Percentiles rank a stretch among this genome's conserved stretches.
phyloP scores from a whole-genome alignment of 2,329 filamentous ascomycete species.

The Cercospora sesami region DNA sequence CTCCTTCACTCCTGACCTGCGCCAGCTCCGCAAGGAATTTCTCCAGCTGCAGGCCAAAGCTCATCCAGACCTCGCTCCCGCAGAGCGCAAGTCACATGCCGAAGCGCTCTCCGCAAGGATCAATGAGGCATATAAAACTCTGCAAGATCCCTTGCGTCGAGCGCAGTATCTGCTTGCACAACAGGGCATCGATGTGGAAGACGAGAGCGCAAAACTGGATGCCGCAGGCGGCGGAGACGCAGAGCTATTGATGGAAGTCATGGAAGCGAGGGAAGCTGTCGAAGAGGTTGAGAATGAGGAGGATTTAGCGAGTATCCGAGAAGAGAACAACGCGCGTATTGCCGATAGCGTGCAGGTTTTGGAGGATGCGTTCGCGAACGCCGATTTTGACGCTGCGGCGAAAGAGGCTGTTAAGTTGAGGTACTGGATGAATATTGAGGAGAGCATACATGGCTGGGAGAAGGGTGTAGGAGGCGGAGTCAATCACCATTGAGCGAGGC shows the following conservation, averaged over 20 bases:
- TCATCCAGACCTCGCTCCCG: constrained; percentile 67
- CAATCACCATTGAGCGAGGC: constrained; percentile 31
- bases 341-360: constrained; percentile 61
- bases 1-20: constrained; percentile 71
- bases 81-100: constrained; percentile 59
- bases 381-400: constrained; percentile 67
- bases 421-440: constrained; percentile 88
- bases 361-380: constrained; percentile 63
- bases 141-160: constrained; percentile 72
- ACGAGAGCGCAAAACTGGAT: constrained; percentile 68
- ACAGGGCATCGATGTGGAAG: constrained; percentile 74
- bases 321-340: constrained; percentile 69
- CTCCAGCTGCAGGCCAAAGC: constrained; percentile 75
- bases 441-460: constrained; percentile 82
- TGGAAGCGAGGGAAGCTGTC: constrained; percentile 71
- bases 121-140: constrained; percentile 88
- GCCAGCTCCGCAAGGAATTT: constrained; percentile 77
- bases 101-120: constrained; percentile 79
- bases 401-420: constrained; percentile 72
- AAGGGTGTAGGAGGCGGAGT: constrained; percentile 58
- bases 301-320: constrained; percentile 60
- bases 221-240: constrained; percentile 42
- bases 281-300: constrained; percentile 59
- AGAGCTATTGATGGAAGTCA: constrained; percentile 72
- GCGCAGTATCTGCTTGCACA: constrained; percentile 79